Base-by-base conservation (phyloP, 768 basidiomycete genomes). In the Mycena rosella region DNA sequence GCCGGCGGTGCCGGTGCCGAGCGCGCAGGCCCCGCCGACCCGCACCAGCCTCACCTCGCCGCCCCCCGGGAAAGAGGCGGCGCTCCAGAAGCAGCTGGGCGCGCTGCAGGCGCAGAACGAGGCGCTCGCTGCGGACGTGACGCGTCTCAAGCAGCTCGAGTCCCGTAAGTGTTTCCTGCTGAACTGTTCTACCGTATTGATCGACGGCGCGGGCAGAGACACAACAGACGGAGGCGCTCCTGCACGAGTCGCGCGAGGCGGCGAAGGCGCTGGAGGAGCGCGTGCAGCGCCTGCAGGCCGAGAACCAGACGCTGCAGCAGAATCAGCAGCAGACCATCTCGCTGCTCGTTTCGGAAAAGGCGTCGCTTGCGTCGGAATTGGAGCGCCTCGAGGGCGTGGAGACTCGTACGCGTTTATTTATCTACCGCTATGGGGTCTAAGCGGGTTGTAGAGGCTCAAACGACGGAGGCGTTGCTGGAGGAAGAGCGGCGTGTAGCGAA, bases 341-440 rank as follows among this genome's bases (percentile, higher is more conserved):
- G 51, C 76, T 92, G n/a, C 83, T 96, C 17, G 92, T 95, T n/a
- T 85, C 88, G 3, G 92, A 93, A 73, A 93, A 92, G 77, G 85
- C 87, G 9, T 82, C 85, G 22, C 81, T 93, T 38, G 79, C 82
- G 18, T 75, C 85, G n/a, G 87, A 89, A 45, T 75, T 92, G 45
- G 84, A 90, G 69, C 85, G 85, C 56, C 74, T 91, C 51, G 86
- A 88, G 48, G 85, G 82, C 52, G 77, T 86, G n/a, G 91, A 92
- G 74, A 78, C 83, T 44, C 83, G 94, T 95, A 77, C 13, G 84
- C 76, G n/a, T 45, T 26, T n/a, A 49, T 49, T 27, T 63, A 15
- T n/a, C 54, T n/a, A 30, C 55, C 5, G 1, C 22, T 17, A 38
- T 32, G 55, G 65, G 55, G 51, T 58, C 70, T 40, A 63, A 51